Evolutionary conservation across 2,329 filamentous ascomycete genomes (phyloP).

Genomic region (Penicillium nordicum): DNA sequence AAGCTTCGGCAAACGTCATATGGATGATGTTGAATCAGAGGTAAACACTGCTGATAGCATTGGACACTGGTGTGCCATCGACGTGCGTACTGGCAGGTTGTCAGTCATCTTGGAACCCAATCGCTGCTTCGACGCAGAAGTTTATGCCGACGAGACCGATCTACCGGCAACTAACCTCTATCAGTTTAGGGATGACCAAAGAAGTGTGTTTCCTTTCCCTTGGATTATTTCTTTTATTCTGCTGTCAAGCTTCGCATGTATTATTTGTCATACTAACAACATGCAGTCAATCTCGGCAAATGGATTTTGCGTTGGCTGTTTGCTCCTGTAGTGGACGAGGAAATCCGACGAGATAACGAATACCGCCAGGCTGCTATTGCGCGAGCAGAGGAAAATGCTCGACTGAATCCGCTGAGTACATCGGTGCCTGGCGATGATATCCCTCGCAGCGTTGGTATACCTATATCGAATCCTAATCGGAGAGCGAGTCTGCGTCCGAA

Average conservation of each 20-base stretch:
- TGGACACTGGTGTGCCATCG: conserved; percentile 92
- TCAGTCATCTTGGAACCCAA: conserved; percentile 90
- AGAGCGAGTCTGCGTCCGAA: conserved; percentile 57
- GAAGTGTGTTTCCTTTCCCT: conserved; percentile 59
- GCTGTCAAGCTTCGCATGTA: neutral
- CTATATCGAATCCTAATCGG: conserved; percentile 34
- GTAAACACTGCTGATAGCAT: conserved; percentile 87
- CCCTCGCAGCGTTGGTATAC: conserved; percentile 27
- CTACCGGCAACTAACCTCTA: conserved; percentile 60
- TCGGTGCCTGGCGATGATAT: conserved; percentile 57
- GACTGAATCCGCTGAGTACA: conserved; percentile 54
- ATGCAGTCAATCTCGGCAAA: conserved; percentile 86
- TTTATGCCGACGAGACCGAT: conserved; percentile 87
- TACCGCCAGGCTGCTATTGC: conserved; percentile 68
- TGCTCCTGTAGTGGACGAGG: conserved; percentile 81
- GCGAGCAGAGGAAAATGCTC: conserved; percentile 57
- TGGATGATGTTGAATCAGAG: conserved; percentile 84
- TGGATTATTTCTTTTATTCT: neutral
- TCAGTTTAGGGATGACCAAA: conserved; percentile 86
- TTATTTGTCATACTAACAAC: neutral
- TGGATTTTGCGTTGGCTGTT: conserved; percentile 95
- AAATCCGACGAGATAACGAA: conserved; percentile 74
- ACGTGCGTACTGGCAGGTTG: conserved; percentile 86
- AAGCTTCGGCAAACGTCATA: conserved; percentile 89
- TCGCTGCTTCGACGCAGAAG: conserved; percentile 95